Base-by-base conservation (phyloP, 148 eudicot genomes). In the Selenicereus undatus region DNA sequence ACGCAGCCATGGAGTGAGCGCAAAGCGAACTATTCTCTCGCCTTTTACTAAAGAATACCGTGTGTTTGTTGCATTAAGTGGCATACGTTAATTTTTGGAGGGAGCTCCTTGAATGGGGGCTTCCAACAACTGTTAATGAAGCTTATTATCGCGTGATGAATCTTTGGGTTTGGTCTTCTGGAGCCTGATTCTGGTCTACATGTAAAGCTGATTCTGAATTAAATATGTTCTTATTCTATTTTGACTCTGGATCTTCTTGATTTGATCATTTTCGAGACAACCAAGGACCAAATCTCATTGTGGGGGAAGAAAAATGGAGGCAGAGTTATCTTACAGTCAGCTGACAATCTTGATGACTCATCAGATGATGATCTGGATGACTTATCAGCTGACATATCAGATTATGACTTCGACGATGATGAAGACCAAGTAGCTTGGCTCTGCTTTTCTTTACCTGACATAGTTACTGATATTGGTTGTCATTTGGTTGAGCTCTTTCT, bases 31-130 rank as follows among this genome's bases (percentile, higher is more conserved):
- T 88, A 90, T 90, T 90, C 89, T 89, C 86, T 90, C 86, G 89
- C 92, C 87, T 90, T 90, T 90, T 89, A 89, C 92, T 88, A 88
- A 88, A 86, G 90, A 89, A 88, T 88, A 89, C 89, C 89, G 92
- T 88, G 90, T 88, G 90, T 76, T 76, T 77, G 87, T 77, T 82
- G 89, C 77, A 77, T 68, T 58, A 13, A 74, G 58, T 43, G 54
- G 76, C 54, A 74, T 56, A 56, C n/a, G 22, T 17, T 56, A 11
- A 56, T 56, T 56, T 56, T 56, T 56, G 62, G 62, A 18, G 22
- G 60, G 22, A 17, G 21, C 62, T 18, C 8, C n/a, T 17, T 56
- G 14, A 56, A 0, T 56, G 62, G 22, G 14, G 62, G 7, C 22
- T 56, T 20, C 62, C 16, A 56, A 11, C n/a, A 56, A 56, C 18